Evolutionary conservation across 148 eudicot species (phyloP), one percentile per base, ranked within the genome.

Genomic region (Camellia lanceoleosa): DNA sequence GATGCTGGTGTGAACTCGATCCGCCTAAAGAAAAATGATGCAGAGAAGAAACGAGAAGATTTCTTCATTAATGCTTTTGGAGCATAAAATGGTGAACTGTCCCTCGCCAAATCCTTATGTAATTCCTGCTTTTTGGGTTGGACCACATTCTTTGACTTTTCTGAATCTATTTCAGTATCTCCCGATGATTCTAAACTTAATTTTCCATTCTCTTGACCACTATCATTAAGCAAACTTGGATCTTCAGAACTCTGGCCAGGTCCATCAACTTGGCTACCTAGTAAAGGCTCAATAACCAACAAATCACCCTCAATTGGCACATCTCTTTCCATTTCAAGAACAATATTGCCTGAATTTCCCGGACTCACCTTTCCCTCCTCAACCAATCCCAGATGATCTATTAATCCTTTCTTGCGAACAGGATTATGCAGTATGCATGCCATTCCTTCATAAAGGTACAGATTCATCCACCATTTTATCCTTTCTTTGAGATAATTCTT

Each of bases 1-100:
- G 95, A 86, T 78, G 91, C 86, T 62, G 94, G 94, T 65, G 95
- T 91, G 80, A 91, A 93, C 80, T 90, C 95, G 69, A 82, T 86
- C 60, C 86, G 80, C 88, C 95, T n/a, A 83, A 90, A 73, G 99
- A 95, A 96, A 79, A 93, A 96, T 54, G 99, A 96, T 58, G 99
- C 99, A 79, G 99, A 86, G 87, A 93, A 96, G 88, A 96, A 96
- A 71, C 99, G 97, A 67, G 99, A 96, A 18, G 99, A 96, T 82
- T 93, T 96, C 82, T 92, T 93, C 80, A 92, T 51, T 73, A 88
- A 86, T 81, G 92, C 83, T 87, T 96, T 96, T 59, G 97, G 91
- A 70, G 92, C 66, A 85, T 59, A 89, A 23, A 86, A 73, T 30
- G 91, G 86, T 75, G 95, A 88, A 87, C 86, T 83, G 68, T 95